Evolutionary conservation across 495 filamentous ascomycete species (phyloP).

Genomic region (Aspergillus heteromorphus): DNA sequence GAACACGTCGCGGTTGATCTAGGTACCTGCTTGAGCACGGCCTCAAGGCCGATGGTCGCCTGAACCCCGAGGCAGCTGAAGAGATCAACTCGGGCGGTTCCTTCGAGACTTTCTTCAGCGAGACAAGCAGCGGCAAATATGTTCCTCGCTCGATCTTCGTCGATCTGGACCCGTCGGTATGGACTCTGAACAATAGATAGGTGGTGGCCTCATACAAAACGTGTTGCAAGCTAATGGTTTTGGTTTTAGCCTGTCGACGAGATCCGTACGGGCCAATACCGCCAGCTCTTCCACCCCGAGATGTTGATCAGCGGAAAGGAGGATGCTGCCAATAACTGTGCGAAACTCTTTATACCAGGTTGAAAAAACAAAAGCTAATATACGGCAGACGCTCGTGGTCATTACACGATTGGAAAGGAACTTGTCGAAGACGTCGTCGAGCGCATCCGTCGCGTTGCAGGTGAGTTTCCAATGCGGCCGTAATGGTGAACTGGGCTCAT

Average conservation of each 20-base stretch:
- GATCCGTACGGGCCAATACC: constrained; percentile 77
- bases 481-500: constrained; percentile 13
- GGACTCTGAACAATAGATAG: constrained; percentile 6
- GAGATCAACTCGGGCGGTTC: constrained; percentile 62
- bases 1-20: constrained; percentile 5
- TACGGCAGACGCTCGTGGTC: constrained; percentile 72
- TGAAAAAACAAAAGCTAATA: constrained; percentile 19
- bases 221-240: constrained; percentile 12
- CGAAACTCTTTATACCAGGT: neutral
- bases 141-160: constrained; percentile 87
- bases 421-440: constrained; percentile 79
- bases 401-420: constrained; percentile 93
- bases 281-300: constrained; percentile 86
- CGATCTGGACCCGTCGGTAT: constrained; percentile 79
- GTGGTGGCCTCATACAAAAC: neutral
- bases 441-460: constrained; percentile 76
- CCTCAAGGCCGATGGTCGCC: constrained; percentile 68
- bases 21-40: constrained; percentile 93
- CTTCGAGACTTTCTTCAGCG: constrained; percentile 88
- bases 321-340: constrained; percentile 89
- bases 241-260: constrained; percentile 69
- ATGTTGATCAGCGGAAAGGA: constrained; percentile 86
- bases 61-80: constrained; percentile 54
- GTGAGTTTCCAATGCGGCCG: constrained; percentile 34
- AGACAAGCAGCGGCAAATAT: constrained; percentile 81